Evolutionary conservation across 208 protist genomes (phyloP), one percentile per base, ranked within the genome.

Genomic region (Crithidia brevicula): DNA sequence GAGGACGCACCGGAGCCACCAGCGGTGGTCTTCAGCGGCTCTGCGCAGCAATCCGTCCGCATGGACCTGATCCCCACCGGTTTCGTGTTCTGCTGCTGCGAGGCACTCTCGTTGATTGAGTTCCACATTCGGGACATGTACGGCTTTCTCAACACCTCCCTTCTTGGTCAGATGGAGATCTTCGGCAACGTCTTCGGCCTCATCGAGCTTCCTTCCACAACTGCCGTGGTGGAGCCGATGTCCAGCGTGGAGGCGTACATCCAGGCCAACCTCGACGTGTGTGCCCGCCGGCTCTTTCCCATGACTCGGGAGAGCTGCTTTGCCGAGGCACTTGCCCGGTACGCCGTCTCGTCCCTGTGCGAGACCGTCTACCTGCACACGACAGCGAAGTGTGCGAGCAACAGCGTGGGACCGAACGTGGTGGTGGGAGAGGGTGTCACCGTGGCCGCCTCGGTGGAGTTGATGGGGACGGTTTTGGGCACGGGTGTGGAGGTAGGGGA

Each of bases 251-350:
- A 80, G 22, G 62, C 74, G n/a, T 96, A 94, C 68, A 79, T 96
- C 34, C 80, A 89, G 42, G 74, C 79, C 36, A 96, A 93, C 66
- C 63, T 91, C 28, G 87, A 90, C 38, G 81, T 96, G 10, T 91
- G 86, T 60, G 79, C 71, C 16, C 86, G 91, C 15, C 82, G 80
- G 0, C 79, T 96, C 30, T 93, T 86, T 52, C 91, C 91, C 11
- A 78, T 94, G 51, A 94, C 85, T 5, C 86, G 88, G 6, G 91
- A 96, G 61, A 91, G 77, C 72, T 83, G 77, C 53, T 96, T 96
- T 70, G 86, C 86, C 9, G 88, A 94, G 60, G 75, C 71, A 61
- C 42, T 77, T 28, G 79, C 79, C n/a, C 62, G 63, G 25, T 96
- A 94, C 72, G 81, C 88, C 25, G 83, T 93, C 23, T 84, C 85